These are phyloP conservation scores for Pythium utonaiense DNA, from an alignment of 352 stramenopile genomes.

Conservation along the genomic window DNA sequence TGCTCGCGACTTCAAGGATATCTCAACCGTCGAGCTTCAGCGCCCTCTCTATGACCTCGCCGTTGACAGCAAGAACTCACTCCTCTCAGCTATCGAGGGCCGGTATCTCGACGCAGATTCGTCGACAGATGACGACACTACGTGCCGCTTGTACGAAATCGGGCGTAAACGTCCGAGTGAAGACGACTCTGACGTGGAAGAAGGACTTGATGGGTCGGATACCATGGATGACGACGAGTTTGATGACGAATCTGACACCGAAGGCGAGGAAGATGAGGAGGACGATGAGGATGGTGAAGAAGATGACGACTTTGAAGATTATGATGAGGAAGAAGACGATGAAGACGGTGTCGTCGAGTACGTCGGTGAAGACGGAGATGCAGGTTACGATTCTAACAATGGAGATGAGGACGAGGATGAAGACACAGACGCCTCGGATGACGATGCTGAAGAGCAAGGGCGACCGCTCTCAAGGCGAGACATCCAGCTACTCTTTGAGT, in stretches of 20 bases:
- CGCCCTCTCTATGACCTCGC: slow-evolving; percentile 71
- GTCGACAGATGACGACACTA: slow-evolving; percentile 65
- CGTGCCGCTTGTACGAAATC: slow-evolving; percentile 86
- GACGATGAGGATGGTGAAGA: slow-evolving; percentile 50
- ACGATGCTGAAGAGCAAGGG: not conserved
- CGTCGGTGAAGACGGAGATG: slow-evolving; percentile 30
- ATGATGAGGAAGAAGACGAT: slow-evolving; percentile 40
- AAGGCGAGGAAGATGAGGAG: slow-evolving; percentile 36
- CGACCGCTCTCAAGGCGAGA: slow-evolving; percentile 28
- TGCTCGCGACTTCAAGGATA: slow-evolving; percentile 79
- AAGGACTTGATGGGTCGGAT: slow-evolving; percentile 63
- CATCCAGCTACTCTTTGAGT: slow-evolving; percentile 66
- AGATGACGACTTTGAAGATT: slow-evolving; percentile 43
- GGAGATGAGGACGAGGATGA: slow-evolving; percentile 37
- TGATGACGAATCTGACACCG: slow-evolving; percentile 56
- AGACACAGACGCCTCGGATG: slow-evolving; percentile 19
- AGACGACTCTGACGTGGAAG: slow-evolving; percentile 86
- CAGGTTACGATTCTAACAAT: slow-evolving; percentile 28
- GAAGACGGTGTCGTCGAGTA: slow-evolving; percentile 28
- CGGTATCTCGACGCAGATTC: slow-evolving; percentile 59
- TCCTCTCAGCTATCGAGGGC: slow-evolving; percentile 72
- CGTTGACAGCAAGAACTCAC: slow-evolving; percentile 58
- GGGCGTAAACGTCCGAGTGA: slow-evolving; percentile 80
- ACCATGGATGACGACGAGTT: slow-evolving; percentile 77
- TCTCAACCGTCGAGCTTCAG: slow-evolving; percentile 78